These are phyloP conservation scores for Cyclostephanos tholiformis DNA, from an alignment of 108 stramenopile genomes.

Conservation along the genomic window DNA sequence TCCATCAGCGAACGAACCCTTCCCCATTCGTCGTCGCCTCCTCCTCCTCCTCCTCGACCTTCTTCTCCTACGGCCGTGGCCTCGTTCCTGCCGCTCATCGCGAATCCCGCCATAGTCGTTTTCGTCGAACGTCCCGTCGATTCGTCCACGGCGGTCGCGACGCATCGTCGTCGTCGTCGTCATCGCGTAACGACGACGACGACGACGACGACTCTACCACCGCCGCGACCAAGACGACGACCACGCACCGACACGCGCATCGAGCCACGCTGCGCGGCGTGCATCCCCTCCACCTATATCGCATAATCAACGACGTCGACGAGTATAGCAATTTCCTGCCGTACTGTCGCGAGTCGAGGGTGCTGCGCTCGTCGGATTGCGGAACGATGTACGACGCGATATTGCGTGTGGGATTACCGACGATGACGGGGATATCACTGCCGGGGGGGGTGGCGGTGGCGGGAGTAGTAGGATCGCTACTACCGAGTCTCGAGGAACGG, in stretches of 20 bases:
- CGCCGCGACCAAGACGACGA: constrained; percentile 6
- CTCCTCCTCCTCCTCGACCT: neutral
- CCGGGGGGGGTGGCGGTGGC: too few species aligned
- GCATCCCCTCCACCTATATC: constrained; percentile 64
- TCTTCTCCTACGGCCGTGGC: too few species aligned
- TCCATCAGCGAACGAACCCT: neutral
- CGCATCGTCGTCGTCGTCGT: too few species aligned
- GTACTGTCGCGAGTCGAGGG: constrained; percentile 63
- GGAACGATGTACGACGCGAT: constrained; percentile 69
- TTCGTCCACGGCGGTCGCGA: too few species aligned
- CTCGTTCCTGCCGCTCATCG: too few species aligned
- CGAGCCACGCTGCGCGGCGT: constrained; percentile 46
- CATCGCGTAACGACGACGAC: neutral
- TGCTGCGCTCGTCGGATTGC: constrained; percentile 51
- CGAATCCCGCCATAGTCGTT: neutral
- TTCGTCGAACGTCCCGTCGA: neutral
- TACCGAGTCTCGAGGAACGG: constrained; percentile 48
- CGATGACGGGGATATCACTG: constrained; percentile 15
- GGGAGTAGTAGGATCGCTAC: neutral
- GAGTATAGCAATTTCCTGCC: constrained; percentile 70
- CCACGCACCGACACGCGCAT: constrained; percentile 34
- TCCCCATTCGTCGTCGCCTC: neutral
- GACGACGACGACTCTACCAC: neutral
- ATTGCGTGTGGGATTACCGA: constrained; percentile 63
- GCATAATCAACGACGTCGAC: constrained; percentile 79